Evolutionary conservation across 345 rosid species (phyloP).

Genomic region (Noccaea caerulescens): DNA sequence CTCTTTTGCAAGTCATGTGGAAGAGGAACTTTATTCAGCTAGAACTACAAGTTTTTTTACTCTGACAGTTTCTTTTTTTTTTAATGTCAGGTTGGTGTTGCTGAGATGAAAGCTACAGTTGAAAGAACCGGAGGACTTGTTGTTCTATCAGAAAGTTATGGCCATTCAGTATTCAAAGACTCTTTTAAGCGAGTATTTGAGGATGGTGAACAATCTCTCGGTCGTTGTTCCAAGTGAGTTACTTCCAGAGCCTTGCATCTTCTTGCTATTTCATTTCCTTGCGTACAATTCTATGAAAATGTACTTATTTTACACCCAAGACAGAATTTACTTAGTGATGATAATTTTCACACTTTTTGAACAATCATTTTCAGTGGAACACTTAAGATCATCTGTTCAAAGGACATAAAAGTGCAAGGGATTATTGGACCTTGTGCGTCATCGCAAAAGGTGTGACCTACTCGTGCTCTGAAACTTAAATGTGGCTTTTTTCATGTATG

Average conservation of each 20-base stretch:
- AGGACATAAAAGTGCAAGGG: constrained; percentile 95
- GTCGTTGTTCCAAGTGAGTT: constrained; percentile 92
- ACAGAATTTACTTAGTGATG: neutral
- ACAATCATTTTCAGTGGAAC: constrained; percentile 64
- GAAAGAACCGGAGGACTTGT: constrained; percentile 98
- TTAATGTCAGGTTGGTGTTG: constrained; percentile 81
- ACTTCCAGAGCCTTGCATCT: neutral
- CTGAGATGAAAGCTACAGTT: constrained; percentile 97
- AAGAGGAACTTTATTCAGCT: constrained; percentile 18
- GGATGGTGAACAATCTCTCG: constrained; percentile 92
- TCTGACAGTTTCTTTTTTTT: neutral
- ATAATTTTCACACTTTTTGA: constrained; percentile 22
- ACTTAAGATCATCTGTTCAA: constrained; percentile 86
- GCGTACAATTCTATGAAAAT: no score
- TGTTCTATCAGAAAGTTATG: constrained; percentile 96
- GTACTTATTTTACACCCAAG: constrained; percentile 23
- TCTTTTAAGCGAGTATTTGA: constrained; percentile 92
- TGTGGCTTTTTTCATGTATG: neutral
- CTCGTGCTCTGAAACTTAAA: constrained; percentile 5
- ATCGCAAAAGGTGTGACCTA: constrained; percentile 74
- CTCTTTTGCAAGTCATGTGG: constrained; percentile 6
- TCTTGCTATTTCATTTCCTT: constrained; percentile 20
- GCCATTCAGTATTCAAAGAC: constrained; percentile 95
- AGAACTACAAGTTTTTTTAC: constrained; percentile 12
- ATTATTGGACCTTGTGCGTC: constrained; percentile 95